These are phyloP conservation scores for Aureobasidium pullulans DNA, from an alignment of 2,329 filamentous ascomycete species.

Conservation along the genomic window DNA sequence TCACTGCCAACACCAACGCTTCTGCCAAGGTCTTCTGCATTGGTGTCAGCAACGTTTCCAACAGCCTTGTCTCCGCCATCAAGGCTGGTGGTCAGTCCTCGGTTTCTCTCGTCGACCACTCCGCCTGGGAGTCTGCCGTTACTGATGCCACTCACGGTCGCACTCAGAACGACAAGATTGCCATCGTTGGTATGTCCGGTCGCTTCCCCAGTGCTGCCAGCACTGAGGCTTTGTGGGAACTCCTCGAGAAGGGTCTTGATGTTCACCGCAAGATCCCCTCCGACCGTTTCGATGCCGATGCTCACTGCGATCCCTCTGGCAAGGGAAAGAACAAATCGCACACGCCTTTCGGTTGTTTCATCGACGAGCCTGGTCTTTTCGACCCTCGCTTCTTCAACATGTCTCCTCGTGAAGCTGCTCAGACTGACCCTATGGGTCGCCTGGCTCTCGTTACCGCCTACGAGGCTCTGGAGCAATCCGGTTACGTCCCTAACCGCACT, in stretches of 20 bases:
- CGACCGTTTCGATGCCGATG: conserved; percentile 66
- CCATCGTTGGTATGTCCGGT: conserved; percentile 77
- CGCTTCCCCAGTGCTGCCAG: conserved; percentile 67
- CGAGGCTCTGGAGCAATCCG: conserved; percentile 74
- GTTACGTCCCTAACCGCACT: conserved; percentile 65
- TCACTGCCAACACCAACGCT: conserved; percentile 33
- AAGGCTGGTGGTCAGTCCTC: conserved; percentile 43
- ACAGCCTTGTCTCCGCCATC: conserved; percentile 47
- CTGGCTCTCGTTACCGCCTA: conserved; percentile 70
- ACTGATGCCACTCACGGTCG: conserved; percentile 31
- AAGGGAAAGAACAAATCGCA: conserved; percentile 70
- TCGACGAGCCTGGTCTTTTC: conserved; percentile 68
- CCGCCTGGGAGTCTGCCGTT: conserved; percentile 32
- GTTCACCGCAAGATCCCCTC: conserved; percentile 61
- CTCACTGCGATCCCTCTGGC: conserved; percentile 63
- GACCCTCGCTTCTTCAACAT: conserved; percentile 85
- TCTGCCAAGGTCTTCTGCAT: conserved; percentile 42
- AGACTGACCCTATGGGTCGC: conserved; percentile 76
- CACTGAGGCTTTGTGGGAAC: conserved; percentile 66
- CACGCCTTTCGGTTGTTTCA: conserved; percentile 68
- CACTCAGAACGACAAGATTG: conserved; percentile 61
- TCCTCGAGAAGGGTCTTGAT: conserved; percentile 66
- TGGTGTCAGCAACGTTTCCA: conserved; percentile 47
- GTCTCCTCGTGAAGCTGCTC: conserved; percentile 71
- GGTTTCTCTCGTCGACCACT: conserved; percentile 37